Evolutionary conservation across 2,329 filamentous ascomycete genomes (phyloP).

Genomic region (Xylariaceae sp.): DNA sequence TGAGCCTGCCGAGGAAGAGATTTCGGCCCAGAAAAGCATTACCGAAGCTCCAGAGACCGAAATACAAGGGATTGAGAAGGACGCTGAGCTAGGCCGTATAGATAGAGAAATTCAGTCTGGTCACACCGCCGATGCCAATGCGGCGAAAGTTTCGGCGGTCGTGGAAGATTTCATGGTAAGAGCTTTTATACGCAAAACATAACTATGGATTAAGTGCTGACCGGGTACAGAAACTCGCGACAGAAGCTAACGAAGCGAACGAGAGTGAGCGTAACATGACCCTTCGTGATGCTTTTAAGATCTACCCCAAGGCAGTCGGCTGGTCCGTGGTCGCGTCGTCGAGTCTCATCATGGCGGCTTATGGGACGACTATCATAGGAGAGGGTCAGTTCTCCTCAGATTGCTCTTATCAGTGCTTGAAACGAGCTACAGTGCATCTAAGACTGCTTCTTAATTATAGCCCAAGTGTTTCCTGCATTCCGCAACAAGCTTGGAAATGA

Average conservation of each 20-base stretch:
- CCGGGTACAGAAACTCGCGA: conserved; percentile 35
- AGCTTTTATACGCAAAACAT: too few species aligned
- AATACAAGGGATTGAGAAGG: too few species aligned
- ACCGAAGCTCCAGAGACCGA: too few species aligned
- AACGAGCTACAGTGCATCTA: too few species aligned
- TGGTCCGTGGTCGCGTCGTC: conserved; percentile 51
- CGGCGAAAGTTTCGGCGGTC: conserved; percentile 36
- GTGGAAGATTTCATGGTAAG: conserved; percentile 42
- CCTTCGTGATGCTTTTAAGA: conserved; percentile 46
- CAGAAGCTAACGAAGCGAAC: conserved; percentile 46
- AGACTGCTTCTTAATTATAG: conserved; percentile 26
- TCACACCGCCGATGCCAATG: conserved; percentile 36
- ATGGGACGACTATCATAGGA: conserved; percentile 37
- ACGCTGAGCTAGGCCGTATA: conserved; percentile 18
- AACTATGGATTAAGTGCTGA: background rate
- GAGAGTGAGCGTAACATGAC: conserved; percentile 47
- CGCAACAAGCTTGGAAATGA: conserved; percentile 43
- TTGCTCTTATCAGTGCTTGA: too few species aligned
- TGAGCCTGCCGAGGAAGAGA: too few species aligned
- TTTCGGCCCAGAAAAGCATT: too few species aligned
- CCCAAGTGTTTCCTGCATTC: conserved; percentile 48
- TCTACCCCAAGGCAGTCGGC: conserved; percentile 51
- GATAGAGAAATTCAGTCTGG: conserved; percentile 16
- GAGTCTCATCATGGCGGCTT: conserved; percentile 47
- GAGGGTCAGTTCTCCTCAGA: conserved; percentile 16